Evolutionary conservation across 2,329 filamentous ascomycete species (phyloP).

Genomic region (Hymenoscyphus fraxineus): DNA sequence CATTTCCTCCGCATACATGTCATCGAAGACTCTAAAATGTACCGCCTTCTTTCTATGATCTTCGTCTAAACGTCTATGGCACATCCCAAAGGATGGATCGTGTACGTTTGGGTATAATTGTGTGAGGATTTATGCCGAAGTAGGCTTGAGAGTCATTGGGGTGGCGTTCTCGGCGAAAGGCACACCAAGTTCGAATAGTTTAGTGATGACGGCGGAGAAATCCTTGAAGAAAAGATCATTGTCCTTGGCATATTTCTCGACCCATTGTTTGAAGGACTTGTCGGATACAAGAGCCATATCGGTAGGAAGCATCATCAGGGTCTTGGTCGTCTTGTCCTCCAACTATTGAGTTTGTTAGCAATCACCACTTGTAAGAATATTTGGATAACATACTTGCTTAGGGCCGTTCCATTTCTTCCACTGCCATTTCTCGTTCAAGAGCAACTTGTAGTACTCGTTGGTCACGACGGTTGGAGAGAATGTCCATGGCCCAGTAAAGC

Average conservation of each 20-base stretch:
- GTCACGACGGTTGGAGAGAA: conserved; percentile 88
- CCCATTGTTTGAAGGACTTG: conserved; percentile 75
- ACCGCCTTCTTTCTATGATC: conserved; percentile 10
- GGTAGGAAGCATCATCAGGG: conserved; percentile 94
- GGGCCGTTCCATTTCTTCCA: conserved; percentile 90
- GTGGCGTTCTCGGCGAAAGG: conserved; percentile 69
- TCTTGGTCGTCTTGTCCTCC: conserved; percentile 82
- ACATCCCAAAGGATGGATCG: conserved; percentile 13
- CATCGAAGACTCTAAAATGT: conserved; percentile 8
- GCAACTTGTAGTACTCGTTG: conserved; percentile 90
- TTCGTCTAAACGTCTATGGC: conserved; percentile 13
- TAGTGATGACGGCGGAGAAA: conserved; percentile 73
- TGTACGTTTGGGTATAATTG: conserved; percentile 14
- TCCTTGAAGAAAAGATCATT: conserved; percentile 91
- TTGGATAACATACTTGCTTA: conserved; percentile 51
- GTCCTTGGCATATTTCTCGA: conserved; percentile 87
- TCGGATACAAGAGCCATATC: conserved; percentile 86
- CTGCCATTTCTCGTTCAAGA: conserved; percentile 89
- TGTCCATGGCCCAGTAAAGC: conserved; percentile 86
- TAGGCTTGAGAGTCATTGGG: conserved; percentile 62
- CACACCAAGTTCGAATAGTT: conserved; percentile 91
- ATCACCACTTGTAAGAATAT: not conserved
- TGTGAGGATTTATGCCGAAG: conserved; percentile 25
- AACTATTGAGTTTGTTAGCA: conserved; percentile 48
- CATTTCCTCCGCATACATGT: not conserved